A percentile compares a stretch with the other conserved stretches of the same genome.
Evolutionary conservation across 495 filamentous ascomycete genomes (phyloP).

Genomic region (Hypoxylon intermedium): DNA sequence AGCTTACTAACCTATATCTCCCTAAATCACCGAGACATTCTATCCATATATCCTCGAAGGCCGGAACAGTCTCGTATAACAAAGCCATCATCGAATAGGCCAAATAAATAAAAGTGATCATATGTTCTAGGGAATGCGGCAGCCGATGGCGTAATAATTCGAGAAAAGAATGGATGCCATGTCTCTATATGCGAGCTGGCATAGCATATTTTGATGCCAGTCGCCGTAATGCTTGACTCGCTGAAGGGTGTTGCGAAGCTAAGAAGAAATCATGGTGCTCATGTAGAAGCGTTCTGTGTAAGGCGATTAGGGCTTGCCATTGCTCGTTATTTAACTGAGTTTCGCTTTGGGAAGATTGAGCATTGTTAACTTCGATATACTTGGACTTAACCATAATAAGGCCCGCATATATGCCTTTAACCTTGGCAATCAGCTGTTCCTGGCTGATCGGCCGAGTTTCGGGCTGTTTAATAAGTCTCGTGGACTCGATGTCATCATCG

Average conservation of each 20-base stretch:
- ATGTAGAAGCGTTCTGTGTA: conserved; percentile 75
- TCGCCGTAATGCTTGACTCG: conserved; percentile 62
- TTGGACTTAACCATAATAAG: conserved; percentile 77
- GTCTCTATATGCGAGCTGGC: conserved; percentile 85
- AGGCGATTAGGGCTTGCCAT: conserved; percentile 72
- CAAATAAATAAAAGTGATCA: conserved; percentile 81
- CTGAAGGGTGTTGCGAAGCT: conserved; percentile 77
- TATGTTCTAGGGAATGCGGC: conserved; percentile 76
- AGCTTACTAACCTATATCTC: conserved; percentile 42
- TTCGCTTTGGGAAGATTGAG: conserved; percentile 56
- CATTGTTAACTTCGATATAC: conserved; percentile 71
- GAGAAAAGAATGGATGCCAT: conserved; percentile 81
- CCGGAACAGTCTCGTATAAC: conserved; percentile 71
- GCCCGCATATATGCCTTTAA: conserved; percentile 74
- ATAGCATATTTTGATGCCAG: conserved; percentile 78
- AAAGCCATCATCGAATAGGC: conserved; percentile 80
- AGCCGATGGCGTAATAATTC: conserved; percentile 75
- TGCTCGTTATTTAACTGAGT: conserved; percentile 61
- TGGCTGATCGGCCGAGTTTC: conserved; percentile 66
- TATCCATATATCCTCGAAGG: conserved; percentile 81
- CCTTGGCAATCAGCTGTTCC: conserved; percentile 68
- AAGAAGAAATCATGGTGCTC: conserved; percentile 86
- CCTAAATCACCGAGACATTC: conserved; percentile 81
- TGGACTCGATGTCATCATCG: conserved; percentile 33
- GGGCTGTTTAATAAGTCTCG: conserved; percentile 45